Conservation (phyloP, 1,284 basidiomycete genomes). For the Microbotryomycetes sp. region DNA sequence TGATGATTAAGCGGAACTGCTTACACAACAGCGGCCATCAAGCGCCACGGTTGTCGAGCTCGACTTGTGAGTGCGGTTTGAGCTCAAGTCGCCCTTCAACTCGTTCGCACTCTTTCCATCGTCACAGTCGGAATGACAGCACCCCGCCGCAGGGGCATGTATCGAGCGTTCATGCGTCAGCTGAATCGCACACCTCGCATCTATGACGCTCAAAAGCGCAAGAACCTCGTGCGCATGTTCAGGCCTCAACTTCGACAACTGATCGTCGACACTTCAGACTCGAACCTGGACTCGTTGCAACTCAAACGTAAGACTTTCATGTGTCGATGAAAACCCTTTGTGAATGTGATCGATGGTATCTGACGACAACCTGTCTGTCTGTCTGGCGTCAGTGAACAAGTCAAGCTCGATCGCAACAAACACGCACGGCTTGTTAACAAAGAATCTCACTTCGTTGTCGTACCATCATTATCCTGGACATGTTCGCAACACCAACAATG, state of each 20-base stretch:
- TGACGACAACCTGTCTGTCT: background rate
- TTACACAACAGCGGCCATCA: background rate
- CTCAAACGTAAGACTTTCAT: background rate
- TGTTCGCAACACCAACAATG: background rate
- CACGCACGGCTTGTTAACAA: background rate
- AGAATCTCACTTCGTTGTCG: constrained; percentile 11
- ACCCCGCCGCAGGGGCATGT: background rate
- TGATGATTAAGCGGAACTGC: background rate
- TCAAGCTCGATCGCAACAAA: background rate
- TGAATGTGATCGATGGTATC: too few species aligned
- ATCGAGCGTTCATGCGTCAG: background rate
- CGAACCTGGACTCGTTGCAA: background rate
- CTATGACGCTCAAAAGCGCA: background rate
- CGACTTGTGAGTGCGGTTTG: too few species aligned
- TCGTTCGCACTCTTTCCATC: background rate
- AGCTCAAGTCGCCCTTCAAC: too few species aligned
- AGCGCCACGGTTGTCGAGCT: background rate
- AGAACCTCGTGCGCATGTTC: background rate
- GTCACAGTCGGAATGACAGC: background rate
- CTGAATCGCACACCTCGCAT: background rate
- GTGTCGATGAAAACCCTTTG: too few species aligned
- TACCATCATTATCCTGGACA: constrained; percentile 16
- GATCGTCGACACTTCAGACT: background rate
- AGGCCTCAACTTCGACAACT: background rate
- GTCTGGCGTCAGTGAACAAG: background rate